Evolutionary conservation across 192 early-diverging fungal genomes (phyloP).

Genomic region (Rhizoclosmatium globosum): DNA sequence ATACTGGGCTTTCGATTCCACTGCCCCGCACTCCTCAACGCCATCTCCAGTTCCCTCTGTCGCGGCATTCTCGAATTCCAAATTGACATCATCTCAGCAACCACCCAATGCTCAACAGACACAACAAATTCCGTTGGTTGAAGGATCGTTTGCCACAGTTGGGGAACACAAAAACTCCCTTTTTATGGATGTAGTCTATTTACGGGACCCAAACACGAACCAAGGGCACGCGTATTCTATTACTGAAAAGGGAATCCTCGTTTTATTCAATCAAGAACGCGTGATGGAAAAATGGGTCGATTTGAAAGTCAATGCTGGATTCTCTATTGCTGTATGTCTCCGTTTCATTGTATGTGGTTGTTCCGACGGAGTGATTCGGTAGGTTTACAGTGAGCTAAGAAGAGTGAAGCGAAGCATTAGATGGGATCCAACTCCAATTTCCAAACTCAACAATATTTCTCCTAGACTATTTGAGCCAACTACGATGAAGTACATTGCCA

Average conservation of each 20-base stretch:
- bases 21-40: constrained; percentile 23
- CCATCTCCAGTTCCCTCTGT: background rate
- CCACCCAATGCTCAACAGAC: background rate
- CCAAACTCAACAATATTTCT: background rate
- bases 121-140: constrained; percentile 45
- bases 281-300: constrained; percentile 85
- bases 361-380: constrained; percentile 78
- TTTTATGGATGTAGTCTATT: constrained; percentile 72
- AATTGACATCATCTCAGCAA: background rate
- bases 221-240: constrained; percentile 66
- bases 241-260: constrained; percentile 72
- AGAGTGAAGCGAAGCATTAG: no score
- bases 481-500: constrained; percentile 75
- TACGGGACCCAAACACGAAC: background rate
- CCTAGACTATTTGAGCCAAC: constrained; percentile 74
- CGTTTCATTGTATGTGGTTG: constrained; percentile 75
- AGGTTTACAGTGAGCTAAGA: constrained; percentile 12
- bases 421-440: background rate
- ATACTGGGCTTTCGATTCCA: constrained; percentile 77
- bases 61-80: background rate
- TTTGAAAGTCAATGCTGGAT: constrained; percentile 71
- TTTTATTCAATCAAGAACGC: constrained; percentile 68
- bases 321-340: constrained; percentile 67
- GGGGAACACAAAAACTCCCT: constrained; percentile 72
- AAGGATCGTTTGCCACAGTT: constrained; percentile 74